Evolutionary conservation across 805 yeast species (phyloP).

Genomic region (Cyberlindnera japonica): DNA sequence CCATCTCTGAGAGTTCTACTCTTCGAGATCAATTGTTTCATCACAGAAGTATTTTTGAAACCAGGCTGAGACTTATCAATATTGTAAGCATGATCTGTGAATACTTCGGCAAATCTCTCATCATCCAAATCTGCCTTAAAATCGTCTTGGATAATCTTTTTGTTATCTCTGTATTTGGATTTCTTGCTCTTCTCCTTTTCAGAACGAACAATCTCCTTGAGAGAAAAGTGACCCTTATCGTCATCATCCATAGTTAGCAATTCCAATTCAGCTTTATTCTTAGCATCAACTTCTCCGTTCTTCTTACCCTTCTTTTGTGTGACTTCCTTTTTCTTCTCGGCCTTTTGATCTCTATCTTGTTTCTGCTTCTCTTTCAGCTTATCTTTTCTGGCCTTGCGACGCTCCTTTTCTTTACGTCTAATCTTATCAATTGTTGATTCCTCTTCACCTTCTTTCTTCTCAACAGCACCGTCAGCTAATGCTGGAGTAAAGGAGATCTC

Average conservation of each 20-base stretch:
- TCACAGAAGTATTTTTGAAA: conserved; percentile 80
- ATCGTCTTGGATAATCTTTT: conserved; percentile 48
- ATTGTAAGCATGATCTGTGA: conserved; percentile 84
- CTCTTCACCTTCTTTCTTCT: conserved; percentile 37
- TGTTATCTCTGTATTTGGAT: conserved; percentile 41
- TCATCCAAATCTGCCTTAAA: conserved; percentile 74
- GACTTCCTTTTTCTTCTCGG: conserved; percentile 36
- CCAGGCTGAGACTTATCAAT: conserved; percentile 94
- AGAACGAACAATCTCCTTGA: conserved; percentile 72
- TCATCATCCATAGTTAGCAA: conserved; percentile 52
- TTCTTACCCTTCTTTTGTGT: conserved; percentile 28
- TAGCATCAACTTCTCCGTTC: conserved; percentile 31
- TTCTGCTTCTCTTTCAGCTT: conserved; percentile 60
- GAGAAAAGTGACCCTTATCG: conserved; percentile 57
- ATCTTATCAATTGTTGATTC: conserved; percentile 77
- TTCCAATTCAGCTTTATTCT: conserved; percentile 68
- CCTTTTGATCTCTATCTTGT: conserved; percentile 48
- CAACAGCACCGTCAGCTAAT: conserved; percentile 31
- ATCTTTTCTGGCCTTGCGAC: conserved; percentile 81
- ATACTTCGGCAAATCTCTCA: conserved; percentile 79
- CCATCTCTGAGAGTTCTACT: conserved; percentile 35
- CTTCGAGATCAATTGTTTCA: conserved; percentile 78
- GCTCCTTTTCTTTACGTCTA: conserved; percentile 86
- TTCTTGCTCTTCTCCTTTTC: conserved; percentile 61
- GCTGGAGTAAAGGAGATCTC: conserved; percentile 96